Evolutionary conservation across 805 yeast species (phyloP), one percentile per base, ranked within the genome.

Genomic region (Myxozyma geophila): DNA sequence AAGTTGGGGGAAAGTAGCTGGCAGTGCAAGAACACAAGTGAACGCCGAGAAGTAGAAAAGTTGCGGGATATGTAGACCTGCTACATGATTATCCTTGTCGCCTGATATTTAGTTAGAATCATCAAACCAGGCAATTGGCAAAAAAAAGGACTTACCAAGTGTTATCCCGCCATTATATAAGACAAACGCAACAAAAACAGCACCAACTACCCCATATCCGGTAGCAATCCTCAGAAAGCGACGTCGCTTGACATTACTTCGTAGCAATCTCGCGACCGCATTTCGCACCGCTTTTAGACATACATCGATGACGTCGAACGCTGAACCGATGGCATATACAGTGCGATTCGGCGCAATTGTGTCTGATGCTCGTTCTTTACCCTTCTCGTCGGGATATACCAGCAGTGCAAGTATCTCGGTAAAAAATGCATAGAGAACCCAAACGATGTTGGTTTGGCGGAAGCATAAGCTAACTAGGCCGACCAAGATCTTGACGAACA

Each of bases 401-500:
- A 60, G 39, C 15, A 49, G 23, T 12, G 46, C 28, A 4, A 53
- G 23, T 4, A 58, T 4, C 46, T 55, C 64, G 19, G 48, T 41
- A 1, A 40, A 56, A 19, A 37, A 44, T 1, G 66, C 67, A 44
- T 54, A 66, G 12, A 41, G 56, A 0, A 85, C 81, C 99, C 99
- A 95, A 0, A 92, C 79, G 40, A 95, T 86, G 71, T 95, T 95
- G 0, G 99, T 95, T 71, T 95, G 99, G 67, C 99, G 83, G 73
- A 95, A 87, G 72, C 83, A 77, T 43, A 95, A 13, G 23, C 37
- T 36, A 48, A 23, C 10, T 41, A 48, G 48, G 7, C 52, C 54
- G 41, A 57, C 47, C 36, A n/a, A 17, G 41, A 41, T 12, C 43
- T 48, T 39, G 13, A 21, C 60, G 41, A 17, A 21, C 33, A 36